Evolutionary conservation across 306 rosid genomes (phyloP).

Genomic region (Psophocarpus tetragonolobus): DNA sequence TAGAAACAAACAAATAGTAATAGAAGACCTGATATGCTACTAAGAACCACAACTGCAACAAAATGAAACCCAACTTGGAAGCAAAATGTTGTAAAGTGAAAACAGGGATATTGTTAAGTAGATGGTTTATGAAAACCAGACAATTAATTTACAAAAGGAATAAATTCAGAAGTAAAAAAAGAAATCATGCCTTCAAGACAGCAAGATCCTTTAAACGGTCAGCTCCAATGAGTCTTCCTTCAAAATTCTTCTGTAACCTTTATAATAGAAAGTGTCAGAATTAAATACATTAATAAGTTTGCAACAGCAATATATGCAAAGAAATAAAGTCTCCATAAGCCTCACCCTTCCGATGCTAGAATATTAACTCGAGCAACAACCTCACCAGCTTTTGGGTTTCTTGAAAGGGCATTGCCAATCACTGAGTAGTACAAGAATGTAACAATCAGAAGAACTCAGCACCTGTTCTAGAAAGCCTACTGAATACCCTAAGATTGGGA

Average conservation of each 20-base stretch:
- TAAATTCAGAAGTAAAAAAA: constrained; percentile 12
- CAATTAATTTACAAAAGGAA: neutral
- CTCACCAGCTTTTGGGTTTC: constrained; percentile 76
- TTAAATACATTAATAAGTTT: neutral
- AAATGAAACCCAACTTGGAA: constrained; percentile 25
- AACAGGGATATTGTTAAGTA: neutral
- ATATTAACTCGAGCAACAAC: constrained; percentile 95
- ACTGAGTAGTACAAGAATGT: constrained; percentile 51
- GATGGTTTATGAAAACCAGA: neutral
- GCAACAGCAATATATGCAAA: neutral
- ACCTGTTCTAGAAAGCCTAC: neutral
- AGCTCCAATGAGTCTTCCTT: constrained; percentile 88
- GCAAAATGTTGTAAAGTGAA: constrained; percentile 12
- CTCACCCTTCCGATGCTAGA: constrained; percentile 89
- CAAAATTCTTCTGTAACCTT: constrained; percentile 89
- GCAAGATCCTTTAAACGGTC: constrained; percentile 99
- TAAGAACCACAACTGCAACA: neutral
- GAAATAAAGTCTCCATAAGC: constrained; percentile 17
- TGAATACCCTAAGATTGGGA: neutral
- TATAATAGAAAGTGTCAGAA: constrained; percentile 30
- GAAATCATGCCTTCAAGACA: constrained; percentile 65
- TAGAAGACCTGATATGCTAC: neutral
- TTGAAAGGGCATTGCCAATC: constrained; percentile 89
- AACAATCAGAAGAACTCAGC: constrained; percentile 33
- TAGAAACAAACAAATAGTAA: neutral